Base-by-base conservation (phyloP, 1,284 basidiomycete species). In the Leccinum griseonigrum region DNA sequence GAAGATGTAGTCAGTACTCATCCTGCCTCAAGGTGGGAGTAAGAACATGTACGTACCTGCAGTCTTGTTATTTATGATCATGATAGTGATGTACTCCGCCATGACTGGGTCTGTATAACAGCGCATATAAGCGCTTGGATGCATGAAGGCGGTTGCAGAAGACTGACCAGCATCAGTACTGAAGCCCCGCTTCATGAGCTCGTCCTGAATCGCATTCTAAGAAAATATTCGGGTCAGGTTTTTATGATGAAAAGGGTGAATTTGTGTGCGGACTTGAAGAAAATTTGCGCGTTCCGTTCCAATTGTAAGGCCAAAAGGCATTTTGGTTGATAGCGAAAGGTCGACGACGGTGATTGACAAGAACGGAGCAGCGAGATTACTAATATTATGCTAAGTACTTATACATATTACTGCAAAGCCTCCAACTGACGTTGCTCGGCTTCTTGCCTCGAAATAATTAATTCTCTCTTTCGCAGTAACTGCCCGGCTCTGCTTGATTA, bases 31-130 rank as follows among this genome's bases (percentile, higher is more conserved):
- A 16, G 16, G n/a, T 9, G 40, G 10, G n/a, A 18, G n/a, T 4
- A 40, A 28, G 38, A 31, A 40, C 28, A 18, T 46, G 18, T 51
- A 78, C 87, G 43, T 66, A 91, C 91, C 85, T 67, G 86, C 76
- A 60, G 89, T 89, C 79, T 94, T 95, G 76, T 92, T 91, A 74
- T 95, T 95, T 64, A 94, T 93, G 56, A 95, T 84, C 92, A 95
- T 94, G 65, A 95, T 94, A 26, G 91, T 91, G 64, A 94, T 92
- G 71, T 93, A 95, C 74, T 95, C 92, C 6, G 91, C 90, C 92
- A 94, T 94, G 66, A 92, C 90, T n/a, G 85, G 83, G 74, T 94
- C 92, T 90, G 63, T 7, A 59, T 63, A 54, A 61, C 56, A 11
- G 9, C 32, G 16, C 28, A 6, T 7, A 51, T 70, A 26, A 69